phyloP scores from a whole-genome alignment of 1,139 yeast genomes.

The Taphrina populina region DNA sequence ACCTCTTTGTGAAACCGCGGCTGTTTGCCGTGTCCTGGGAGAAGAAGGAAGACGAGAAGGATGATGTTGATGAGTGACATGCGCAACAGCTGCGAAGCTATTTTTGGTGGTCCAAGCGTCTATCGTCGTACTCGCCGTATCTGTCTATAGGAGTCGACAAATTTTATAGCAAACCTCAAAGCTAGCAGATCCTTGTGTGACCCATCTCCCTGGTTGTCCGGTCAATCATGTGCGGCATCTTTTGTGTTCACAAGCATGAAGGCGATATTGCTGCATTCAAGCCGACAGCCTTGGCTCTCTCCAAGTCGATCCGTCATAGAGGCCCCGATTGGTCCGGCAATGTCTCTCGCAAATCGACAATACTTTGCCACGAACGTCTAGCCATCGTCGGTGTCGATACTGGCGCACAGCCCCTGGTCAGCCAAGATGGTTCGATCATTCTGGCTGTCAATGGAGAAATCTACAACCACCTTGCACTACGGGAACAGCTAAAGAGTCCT shows the following conservation, averaged over 20 bases:
- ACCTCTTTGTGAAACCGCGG: too few relatives aligned
- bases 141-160: too few relatives aligned
- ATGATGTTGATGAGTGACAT: too few relatives aligned
- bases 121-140: too few relatives aligned
- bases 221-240: constrained; percentile 35
- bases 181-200: too few relatives aligned
- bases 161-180: too few relatives aligned
- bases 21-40: too few relatives aligned
- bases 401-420: constrained; percentile 96
- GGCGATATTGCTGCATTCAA: constrained; percentile 78
- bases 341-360: constrained; percentile 70
- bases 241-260: constrained; percentile 85
- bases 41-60: too few relatives aligned
- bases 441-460: constrained; percentile 96
- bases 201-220: too few relatives aligned
- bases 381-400: constrained; percentile 70
- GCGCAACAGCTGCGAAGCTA: too few relatives aligned
- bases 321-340: constrained; percentile 99
- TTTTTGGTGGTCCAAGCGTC: too few relatives aligned
- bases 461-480: constrained; percentile 87
- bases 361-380: constrained; percentile 47
- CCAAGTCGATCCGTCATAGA: constrained; percentile 85
- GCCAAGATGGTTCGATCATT: constrained; percentile 68
- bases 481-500: constrained; percentile 63
- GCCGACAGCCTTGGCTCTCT: constrained; percentile 79